phyloP scores from a whole-genome alignment of 495 filamentous ascomycete species.

The Poronia punctata region DNA sequence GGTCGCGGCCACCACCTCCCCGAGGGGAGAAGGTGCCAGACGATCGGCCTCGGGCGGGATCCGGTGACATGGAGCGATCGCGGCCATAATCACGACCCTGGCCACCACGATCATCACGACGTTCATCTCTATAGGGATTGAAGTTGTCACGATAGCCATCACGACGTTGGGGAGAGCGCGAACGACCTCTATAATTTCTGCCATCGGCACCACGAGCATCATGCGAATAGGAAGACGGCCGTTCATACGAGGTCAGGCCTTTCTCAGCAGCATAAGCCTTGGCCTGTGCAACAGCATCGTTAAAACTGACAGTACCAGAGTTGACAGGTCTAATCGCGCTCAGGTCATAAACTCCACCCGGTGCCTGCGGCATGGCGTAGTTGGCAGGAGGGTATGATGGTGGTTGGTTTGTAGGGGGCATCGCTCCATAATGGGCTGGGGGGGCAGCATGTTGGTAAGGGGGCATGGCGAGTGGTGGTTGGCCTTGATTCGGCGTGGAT shows the following conservation, averaged over 20 bases:
- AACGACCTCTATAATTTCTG: constrained; percentile 54
- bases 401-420: constrained; percentile 31
- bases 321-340: constrained; percentile 65
- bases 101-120: constrained; percentile 53
- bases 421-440: constrained; percentile 14
- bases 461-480: constrained; percentile 30
- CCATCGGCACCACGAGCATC: constrained; percentile 34
- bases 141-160: constrained; percentile 62
- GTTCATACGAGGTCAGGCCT: constrained; percentile 51
- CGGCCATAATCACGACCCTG: constrained; percentile 50
- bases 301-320: constrained; percentile 65
- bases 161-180: constrained; percentile 56
- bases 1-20: constrained; percentile 37
- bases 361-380: constrained; percentile 59
- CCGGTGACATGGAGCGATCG: constrained; percentile 58
- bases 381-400: constrained; percentile 31
- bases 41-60: constrained; percentile 35
- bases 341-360: constrained; percentile 64
- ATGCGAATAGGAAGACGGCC: constrained; percentile 32
- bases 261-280: constrained; percentile 65
- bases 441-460: constrained; percentile 30
- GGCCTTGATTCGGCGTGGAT: constrained; percentile 28
- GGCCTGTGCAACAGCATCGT: constrained; percentile 67
- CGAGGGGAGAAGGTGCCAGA: constrained; percentile 42
- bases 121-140: constrained; percentile 72